Conservation (phyloP, 2,329 filamentous ascomycete genomes). For the Diaporthe citriasiana region DNA sequence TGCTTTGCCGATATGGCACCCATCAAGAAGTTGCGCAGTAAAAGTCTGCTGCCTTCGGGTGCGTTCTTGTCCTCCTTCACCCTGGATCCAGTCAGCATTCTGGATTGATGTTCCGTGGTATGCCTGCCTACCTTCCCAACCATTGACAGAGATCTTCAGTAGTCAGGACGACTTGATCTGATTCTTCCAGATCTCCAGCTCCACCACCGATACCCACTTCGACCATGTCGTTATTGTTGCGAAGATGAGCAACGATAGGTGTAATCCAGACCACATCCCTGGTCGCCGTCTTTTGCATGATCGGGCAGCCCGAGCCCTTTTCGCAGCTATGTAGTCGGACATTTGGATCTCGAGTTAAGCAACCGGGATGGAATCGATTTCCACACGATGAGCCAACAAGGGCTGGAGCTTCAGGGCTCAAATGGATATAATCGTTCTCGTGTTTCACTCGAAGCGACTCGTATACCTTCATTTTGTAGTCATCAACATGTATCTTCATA, state of each 20-base stretch:
- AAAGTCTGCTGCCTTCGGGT: conserved; percentile 44
- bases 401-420: conserved; percentile 72
- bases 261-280: conserved; percentile 77
- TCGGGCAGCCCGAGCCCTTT: conserved; percentile 73
- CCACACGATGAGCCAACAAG: conserved; percentile 82
- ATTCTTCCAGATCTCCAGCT: conserved; percentile 78
- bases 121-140: conserved; percentile 43
- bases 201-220: conserved; percentile 87
- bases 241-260: conserved; percentile 78
- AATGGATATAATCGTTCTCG: conserved; percentile 57
- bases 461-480: conserved; percentile 84
- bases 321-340: conserved; percentile 90
- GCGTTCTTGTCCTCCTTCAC: conserved; percentile 10
- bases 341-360: conserved; percentile 74
- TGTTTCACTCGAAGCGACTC: conserved; percentile 67
- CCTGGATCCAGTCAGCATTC: not conserved
- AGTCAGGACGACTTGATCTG: conserved; percentile 73
- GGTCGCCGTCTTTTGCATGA: conserved; percentile 58
- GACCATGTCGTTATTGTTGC: conserved; percentile 72
- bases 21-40: conserved; percentile 21
- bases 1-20: conserved; percentile 15
- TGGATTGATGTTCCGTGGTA: no score
- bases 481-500: conserved; percentile 81
- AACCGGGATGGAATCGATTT: conserved; percentile 78
- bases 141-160: conserved; percentile 67